Conservation (phyloP, 2,329 filamentous ascomycete genomes). For the Knufia fluminis region DNA sequence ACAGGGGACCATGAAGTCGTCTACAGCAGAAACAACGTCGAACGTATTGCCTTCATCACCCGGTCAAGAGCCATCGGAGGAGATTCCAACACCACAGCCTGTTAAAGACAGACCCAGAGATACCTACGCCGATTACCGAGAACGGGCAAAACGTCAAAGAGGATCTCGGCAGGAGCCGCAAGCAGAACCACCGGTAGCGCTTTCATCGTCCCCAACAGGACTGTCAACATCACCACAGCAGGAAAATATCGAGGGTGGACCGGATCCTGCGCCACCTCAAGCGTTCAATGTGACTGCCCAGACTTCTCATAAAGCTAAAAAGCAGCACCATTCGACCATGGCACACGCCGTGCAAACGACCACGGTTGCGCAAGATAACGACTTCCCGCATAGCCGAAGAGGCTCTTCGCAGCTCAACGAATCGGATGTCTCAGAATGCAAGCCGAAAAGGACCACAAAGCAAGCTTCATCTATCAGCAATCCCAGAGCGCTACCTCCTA, state of each 20-base stretch:
- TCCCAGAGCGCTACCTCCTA: too few relatives aligned
- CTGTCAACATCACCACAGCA: not conserved
- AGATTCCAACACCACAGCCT: not conserved
- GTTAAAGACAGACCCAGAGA: not conserved
- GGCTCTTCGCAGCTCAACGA: too few relatives aligned
- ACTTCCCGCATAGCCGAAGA: too few relatives aligned
- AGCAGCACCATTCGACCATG: not conserved
- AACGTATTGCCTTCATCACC: not conserved
- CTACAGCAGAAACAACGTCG: too few relatives aligned
- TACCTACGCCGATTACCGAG: conserved; percentile 3
- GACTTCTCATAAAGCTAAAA: too few relatives aligned
- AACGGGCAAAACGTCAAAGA: not conserved
- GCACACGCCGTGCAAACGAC: too few relatives aligned
- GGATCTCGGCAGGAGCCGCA: not conserved
- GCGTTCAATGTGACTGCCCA: too few relatives aligned
- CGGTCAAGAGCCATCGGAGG: not conserved
- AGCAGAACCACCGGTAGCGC: not conserved
- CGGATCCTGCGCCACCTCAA: not conserved
- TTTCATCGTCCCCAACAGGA: not conserved
- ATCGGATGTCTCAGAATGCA: too few relatives aligned
- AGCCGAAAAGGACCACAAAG: too few relatives aligned
- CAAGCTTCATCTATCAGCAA: too few relatives aligned
- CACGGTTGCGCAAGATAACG: too few relatives aligned
- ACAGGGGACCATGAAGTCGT: too few relatives aligned
- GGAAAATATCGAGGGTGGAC: not conserved